A percentile compares a stretch with the other conserved stretches of the same genome.
Evolutionary conservation across 2,329 filamentous ascomycete genomes (phyloP).

Genomic region (Grosmannia huntii): DNA sequence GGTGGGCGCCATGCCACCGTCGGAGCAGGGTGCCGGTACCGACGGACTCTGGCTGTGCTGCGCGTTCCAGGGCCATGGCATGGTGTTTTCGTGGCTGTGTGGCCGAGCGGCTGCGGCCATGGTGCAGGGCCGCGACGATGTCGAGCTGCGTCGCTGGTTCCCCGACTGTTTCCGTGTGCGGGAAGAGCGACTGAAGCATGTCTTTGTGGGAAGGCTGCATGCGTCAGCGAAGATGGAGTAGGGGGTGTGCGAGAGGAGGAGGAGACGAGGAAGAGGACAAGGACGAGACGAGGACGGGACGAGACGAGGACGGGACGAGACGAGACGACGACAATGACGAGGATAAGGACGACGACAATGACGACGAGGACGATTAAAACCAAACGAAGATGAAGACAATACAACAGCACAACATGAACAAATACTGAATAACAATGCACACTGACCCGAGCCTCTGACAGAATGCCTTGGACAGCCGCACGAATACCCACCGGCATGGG

Average conservation of each 20-base stretch:
- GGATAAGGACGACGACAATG: no score
- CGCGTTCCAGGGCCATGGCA: constrained; percentile 54
- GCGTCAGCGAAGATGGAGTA: background rate
- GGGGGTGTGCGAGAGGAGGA: background rate
- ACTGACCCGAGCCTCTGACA: background rate
- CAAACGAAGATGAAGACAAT: no score
- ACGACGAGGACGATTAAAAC: no score
- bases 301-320: no score
- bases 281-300: background rate
- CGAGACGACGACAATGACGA: no score
- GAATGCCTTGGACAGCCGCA: background rate
- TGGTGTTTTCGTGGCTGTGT: constrained; percentile 49
- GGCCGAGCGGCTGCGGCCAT: constrained; percentile 44
- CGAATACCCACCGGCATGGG: background rate
- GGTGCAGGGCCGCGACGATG: constrained; percentile 26
- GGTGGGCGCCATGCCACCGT: constrained; percentile 33
- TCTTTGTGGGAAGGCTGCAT: constrained; percentile 21
- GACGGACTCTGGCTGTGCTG: constrained; percentile 39
- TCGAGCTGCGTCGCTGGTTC: constrained; percentile 33
- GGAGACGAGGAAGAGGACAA: background rate
- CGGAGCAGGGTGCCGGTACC: constrained; percentile 7
- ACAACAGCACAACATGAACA: background rate
- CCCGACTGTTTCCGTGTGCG: constrained; percentile 36
- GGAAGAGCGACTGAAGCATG: constrained; percentile 27
- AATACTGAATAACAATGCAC: background rate